Evolutionary conservation across 768 basidiomycete species (phyloP), one percentile per base, ranked within the genome.

Genomic region (Amanita rubescens): DNA sequence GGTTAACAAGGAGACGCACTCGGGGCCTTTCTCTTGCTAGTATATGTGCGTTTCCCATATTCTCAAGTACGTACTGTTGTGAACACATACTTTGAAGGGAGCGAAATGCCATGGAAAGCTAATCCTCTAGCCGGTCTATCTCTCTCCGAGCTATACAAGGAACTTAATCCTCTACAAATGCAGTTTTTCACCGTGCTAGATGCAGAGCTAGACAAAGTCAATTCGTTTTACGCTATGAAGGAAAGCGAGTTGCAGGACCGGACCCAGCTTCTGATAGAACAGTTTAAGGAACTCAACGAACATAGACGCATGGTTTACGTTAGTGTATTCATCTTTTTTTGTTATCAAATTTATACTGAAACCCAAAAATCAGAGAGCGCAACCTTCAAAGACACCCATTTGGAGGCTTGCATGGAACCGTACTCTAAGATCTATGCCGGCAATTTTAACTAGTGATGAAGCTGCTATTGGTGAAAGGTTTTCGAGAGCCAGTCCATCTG

Each of bases 131-230:
- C 63, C 51, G 66, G 67, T 2, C 59, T 69, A 52, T 67, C 78
- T 3, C 57, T 83, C 14, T 69, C 66, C 20, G 70, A 76, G 19
- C 66, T 89, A 22, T 64, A 87, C 15, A 72, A 76, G 4, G 66
- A 75, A 9, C 71, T 94, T 17, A 75, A 82, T 11, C 73, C 80
- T 0, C 69, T 76, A 20, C 87, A 94, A 62, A 62, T 69, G 27
- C 73, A 73, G 5, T 98, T 96, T 71, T 90, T 98, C 55, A 75
- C 80, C 2, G 73, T 81, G 20, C 74, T 97, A 6, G 89, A 96
- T 59, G 63, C 63, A 0, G 85, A 99, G 64, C 72, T 97, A 2
- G 81, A 85, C 19, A 96, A 95, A 66, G 81, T 97, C 11, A 89
- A 90, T 55, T 69, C 71, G 0, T 99, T 99, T 67, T 98, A 90